Evolutionary conservation across 1,139 yeast genomes (phyloP), one percentile per base, ranked within the genome.

Genomic region (Blastobotrys illinoisensis): DNA sequence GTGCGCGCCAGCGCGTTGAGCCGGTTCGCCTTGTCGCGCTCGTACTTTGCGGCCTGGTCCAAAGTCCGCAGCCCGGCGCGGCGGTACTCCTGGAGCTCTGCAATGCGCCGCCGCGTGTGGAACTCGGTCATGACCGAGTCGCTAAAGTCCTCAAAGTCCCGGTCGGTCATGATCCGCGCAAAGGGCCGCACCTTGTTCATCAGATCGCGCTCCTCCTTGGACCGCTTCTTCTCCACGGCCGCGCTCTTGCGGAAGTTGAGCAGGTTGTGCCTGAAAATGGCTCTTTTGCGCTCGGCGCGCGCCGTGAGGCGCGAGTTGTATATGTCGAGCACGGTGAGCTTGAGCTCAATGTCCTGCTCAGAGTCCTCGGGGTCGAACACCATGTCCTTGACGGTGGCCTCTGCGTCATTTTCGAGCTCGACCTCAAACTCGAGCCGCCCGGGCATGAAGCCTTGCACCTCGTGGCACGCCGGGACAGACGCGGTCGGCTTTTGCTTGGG

Each of bases 381-480:
- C 93, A 93, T 88, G 68, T 95, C 99, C 68, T 93, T 95, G 44
- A 93, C 89, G 0, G 95, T 85, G 54, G 86, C 78, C 71, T 93
- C 99, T 0, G 99, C 99, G 53, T 93, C 99, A 66, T 93, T 93
- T 68, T 95, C 99, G 45, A 88, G 90, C 69, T 93, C 99, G 57
- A 86, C 88, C 67, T 93, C 99, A 71, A 93, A 93, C 69, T 93
- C 99, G 60, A 93, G 76, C 64, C 99, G 81, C 49, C 99, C 99
- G 43, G 99, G 99, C 99, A 95, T 93, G 69, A 85, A 93, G 2
- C 97, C 98, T 71, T 93, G 98, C 58, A 93, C 83, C 66, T 95
- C 98, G 67, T 95, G 98, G 73, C 98, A 91, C 53, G 95, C 79
- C 0, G 99, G 99, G 7, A 88, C 95, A 9, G 97, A 88, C 0